Conservation (phyloP, 148 eudicot species). For the Arctostaphylos glauca region DNA sequence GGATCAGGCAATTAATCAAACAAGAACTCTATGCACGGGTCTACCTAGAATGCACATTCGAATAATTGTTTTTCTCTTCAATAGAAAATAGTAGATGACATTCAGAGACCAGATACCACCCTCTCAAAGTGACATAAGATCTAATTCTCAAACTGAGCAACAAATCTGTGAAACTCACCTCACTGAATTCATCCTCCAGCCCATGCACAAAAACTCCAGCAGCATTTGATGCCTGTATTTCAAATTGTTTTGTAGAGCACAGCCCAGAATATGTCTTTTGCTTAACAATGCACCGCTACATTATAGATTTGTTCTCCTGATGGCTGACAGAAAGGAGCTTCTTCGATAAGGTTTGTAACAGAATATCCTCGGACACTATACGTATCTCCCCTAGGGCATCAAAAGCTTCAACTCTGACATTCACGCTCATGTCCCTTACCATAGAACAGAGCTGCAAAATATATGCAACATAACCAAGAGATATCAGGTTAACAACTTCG, state of each 20-base stretch:
- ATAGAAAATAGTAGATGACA: background rate
- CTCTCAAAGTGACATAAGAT: conserved; percentile 3
- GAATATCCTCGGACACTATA: conserved; percentile 60
- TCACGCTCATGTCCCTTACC: conserved; percentile 83
- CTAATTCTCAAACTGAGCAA: background rate
- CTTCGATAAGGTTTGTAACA: conserved; percentile 71
- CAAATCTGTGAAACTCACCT: conserved; percentile 42
- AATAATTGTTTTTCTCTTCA: background rate
- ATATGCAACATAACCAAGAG: conserved; percentile 6
- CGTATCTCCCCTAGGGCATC: conserved; percentile 62
- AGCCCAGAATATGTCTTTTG: conserved; percentile 39
- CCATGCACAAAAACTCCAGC: conserved; percentile 89
- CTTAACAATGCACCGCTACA: conserved; percentile 7
- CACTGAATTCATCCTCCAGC: conserved; percentile 83
- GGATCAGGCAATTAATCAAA: background rate
- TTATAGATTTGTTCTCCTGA: background rate
- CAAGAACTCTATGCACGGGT: background rate
- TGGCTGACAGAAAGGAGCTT: conserved; percentile 33
- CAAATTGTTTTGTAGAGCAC: conserved; percentile 31
- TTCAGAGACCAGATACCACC: background rate
- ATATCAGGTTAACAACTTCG: background rate
- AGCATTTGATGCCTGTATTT: conserved; percentile 47
- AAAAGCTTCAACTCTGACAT: conserved; percentile 70
- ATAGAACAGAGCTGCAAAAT: conserved; percentile 68
- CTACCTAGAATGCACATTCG: background rate